A percentile compares a stretch with the other conserved stretches of the same genome.
phyloP scores from a whole-genome alignment of 768 basidiomycete genomes.

The Lactarius psammicola region DNA sequence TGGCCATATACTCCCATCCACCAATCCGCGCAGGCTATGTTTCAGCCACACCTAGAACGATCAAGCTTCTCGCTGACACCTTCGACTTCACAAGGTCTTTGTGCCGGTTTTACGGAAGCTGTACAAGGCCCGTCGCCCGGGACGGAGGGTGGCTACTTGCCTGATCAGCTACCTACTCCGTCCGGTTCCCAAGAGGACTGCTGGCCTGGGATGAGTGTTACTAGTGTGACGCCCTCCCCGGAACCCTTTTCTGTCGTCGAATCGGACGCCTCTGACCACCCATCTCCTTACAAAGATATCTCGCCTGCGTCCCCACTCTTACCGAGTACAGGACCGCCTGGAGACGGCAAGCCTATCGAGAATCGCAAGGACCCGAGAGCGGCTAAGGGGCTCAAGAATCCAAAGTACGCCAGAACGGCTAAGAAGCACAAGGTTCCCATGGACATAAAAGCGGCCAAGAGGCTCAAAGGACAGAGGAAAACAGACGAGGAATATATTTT shows the following conservation, averaged over 20 bases:
- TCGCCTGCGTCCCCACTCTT: background rate
- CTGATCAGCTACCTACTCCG: background rate
- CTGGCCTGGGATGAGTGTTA: background rate
- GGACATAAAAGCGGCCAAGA: conserved; percentile 9
- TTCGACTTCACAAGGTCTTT: background rate
- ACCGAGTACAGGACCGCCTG: background rate
- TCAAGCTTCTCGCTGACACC: background rate
- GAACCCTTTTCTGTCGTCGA: background rate
- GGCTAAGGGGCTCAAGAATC: background rate
- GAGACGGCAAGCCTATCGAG: too few relatives aligned
- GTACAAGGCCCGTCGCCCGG: too few relatives aligned
- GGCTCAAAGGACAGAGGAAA: conserved; percentile 10
- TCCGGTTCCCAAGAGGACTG: conserved; percentile 2
- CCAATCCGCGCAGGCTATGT: background rate
- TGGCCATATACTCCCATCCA: background rate
- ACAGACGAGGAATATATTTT: conserved; percentile 6
- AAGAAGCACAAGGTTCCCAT: background rate
- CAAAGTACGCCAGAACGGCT: background rate
- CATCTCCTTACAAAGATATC: background rate
- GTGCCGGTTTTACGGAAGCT: background rate
- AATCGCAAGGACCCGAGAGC: background rate
- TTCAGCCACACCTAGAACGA: background rate
- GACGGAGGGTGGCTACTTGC: background rate
- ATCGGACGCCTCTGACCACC: background rate
- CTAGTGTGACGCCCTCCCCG: background rate